Base-by-base conservation (phyloP, 2,329 filamentous ascomycete genomes). In the Calonectria pteridis region DNA sequence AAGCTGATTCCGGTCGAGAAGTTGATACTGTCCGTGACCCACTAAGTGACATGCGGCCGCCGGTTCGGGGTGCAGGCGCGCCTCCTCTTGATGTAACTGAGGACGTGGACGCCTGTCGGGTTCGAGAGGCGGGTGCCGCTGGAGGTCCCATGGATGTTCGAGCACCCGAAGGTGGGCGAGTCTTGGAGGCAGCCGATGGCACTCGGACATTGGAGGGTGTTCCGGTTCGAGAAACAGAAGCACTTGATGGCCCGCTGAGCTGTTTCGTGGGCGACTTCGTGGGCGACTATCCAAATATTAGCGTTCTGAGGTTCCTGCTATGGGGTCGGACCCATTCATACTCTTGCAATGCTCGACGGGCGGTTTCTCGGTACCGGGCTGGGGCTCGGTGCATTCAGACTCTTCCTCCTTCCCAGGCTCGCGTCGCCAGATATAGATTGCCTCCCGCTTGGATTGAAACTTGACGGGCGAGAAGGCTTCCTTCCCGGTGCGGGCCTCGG, bases 181-280 rank as follows among this genome's bases (percentile, higher is more conserved):
- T 81, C 79, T 89, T 93, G 37, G 83, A 78, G 75, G 84, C 81
- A 76, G 87, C 79, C 55, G 87, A 85, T 1, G 86, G 81, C 35
- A 85, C 85, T 69, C 87, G 85, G 67, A 87, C 83, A 78, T 90
- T 91, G 50, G 92, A 90, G 1, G 93, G 92, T 3, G 92, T 94
- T 49, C 86, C 89, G 16, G 92, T 94, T 78, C 93, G 88, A 50
- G 93, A 93, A 1, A 88, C 90, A 2, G 88, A 86, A 6, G 88
- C 83, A 77, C 90, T 92, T 1, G 92, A 90, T 2, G 91, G 87
- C 46, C 84, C 88, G 73, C 84, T 84, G 58, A 94, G 83, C 78
- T 94, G 93, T 81, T 97, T 97, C 4, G 93, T 94, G 2, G 94
- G 94, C 1, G 94, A 96, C 80, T 94, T 96, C 0, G 91, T 93